Evolutionary conservation across 257 asterid genomes (phyloP), one percentile per base, ranked within the genome.

Genomic region (Nicotiana tomentosiformis): DNA sequence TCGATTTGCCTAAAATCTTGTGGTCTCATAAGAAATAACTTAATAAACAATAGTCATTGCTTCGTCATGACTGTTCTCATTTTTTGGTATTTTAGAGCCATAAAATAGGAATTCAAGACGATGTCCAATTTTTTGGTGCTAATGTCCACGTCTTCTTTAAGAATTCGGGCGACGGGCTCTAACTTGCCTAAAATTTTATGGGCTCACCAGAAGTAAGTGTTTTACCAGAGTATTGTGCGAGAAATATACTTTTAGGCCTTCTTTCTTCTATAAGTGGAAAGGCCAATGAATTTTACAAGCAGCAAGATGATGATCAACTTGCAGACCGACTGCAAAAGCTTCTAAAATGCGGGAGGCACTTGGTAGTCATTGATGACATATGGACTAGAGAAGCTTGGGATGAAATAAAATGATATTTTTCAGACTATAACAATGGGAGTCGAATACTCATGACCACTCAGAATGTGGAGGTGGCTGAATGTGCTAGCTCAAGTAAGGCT

Each of bases 331-430:
- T 81, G 30, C 35, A 32, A 26, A 67, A 5, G 58, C 26, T 66
- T 39, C 55, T 84, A 16, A 76, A 29, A 68, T 4, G 26, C 3
- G 23, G 33, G 51, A 81, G 70, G 17, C 81, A 81, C 20, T 79
- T 84, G 55, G 29, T 84, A 17, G 78, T 76, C 11, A 32, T 84
- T 66, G 87, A 84, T 37, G 84, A 84, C 37, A 39, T 84, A 51
- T 81, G 80, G 84, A 46, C 30, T 10, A 81, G 1, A 26, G 43
- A 18, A 12, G 65, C 62, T 30, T 84, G 84, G 79, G 7, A 60
- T 29, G 78, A 14, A 2, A 51, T 76, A 7, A 12, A 26, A 26
- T 1, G 7, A n/a, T 33, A 35, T 5, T 64, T 84, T 17, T 80
- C 87, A 62, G 33, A 84, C 1, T 84, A 61, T 26, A 3, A 16